Percentiles rank a stretch among this genome's conserved stretches.
Conservation (phyloP, 495 filamentous ascomycete genomes). For the Penicillium waksmanii region DNA sequence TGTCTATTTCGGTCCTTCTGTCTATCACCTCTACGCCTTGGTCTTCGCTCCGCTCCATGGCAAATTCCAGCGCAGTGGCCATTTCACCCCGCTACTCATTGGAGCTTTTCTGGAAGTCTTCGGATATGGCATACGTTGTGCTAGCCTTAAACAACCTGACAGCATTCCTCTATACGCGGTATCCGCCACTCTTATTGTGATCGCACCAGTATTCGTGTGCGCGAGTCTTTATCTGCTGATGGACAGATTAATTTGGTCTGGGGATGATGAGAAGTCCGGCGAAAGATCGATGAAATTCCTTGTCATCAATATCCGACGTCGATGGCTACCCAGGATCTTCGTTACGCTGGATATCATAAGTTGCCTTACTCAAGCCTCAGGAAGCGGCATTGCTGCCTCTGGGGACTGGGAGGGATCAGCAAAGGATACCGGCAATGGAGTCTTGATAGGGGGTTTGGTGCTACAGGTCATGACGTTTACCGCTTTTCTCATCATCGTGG, state of each 20-base stretch:
- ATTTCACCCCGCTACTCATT: background rate
- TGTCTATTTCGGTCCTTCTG: background rate
- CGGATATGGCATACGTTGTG: background rate
- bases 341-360: constrained; percentile 38
- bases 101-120: background rate
- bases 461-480: background rate
- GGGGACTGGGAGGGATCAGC: constrained; percentile 25
- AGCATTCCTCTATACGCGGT: background rate
- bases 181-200: background rate
- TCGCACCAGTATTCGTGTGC: background rate
- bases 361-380: constrained; percentile 37
- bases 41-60: background rate
- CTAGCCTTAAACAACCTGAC: background rate
- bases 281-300: background rate
- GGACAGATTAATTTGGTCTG: background rate
- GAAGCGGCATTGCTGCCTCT: constrained; percentile 36
- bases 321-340: constrained; percentile 35
- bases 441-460: background rate
- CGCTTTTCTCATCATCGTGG: background rate
- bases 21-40: background rate
- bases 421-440: background rate
- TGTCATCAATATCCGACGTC: background rate
- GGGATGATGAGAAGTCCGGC: background rate
- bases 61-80: background rate
- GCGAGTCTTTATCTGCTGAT: background rate